Conservation (phyloP, 441 rosid species). For the Pelargonium fulgidum region DNA sequence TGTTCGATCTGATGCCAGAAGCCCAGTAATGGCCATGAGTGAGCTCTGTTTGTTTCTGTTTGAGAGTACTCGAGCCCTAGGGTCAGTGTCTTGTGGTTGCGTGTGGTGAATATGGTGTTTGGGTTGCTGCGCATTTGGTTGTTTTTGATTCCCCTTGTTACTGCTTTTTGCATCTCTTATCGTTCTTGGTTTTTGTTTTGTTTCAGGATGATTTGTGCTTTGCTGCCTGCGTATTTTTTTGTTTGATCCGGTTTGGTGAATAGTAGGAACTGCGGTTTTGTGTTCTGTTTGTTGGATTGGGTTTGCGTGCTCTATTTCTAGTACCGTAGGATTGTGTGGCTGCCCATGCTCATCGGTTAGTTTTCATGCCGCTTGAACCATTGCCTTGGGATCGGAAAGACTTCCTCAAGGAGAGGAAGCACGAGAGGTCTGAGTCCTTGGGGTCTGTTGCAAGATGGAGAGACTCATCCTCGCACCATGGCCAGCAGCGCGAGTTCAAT, state of each 20-base stretch:
- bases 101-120: conserved; percentile 8
- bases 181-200: neutral
- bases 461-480: conserved; percentile 48
- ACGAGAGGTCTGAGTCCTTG: conserved; percentile 63
- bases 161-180: neutral
- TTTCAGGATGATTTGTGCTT: conserved; percentile 10
- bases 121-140: neutral
- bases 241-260: conserved; percentile 2
- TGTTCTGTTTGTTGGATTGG: conserved; percentile 14
- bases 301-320: neutral
- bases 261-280: neutral
- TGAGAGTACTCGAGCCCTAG: conserved; percentile 10
- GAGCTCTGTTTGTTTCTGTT: neutral
- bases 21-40: neutral
- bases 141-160: neutral
- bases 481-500: conserved; percentile 47
- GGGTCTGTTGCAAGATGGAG: conserved; percentile 70
- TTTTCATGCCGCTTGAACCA: conserved; percentile 92
- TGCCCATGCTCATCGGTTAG: conserved; percentile 42
- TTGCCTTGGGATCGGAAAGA: conserved; percentile 88
- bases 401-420: conserved; percentile 77
- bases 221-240: conserved; percentile 1
- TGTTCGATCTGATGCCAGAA: neutral
- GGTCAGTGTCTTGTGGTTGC: neutral
- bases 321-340: conserved; percentile 21